A percentile compares a stretch with the other conserved stretches of the same genome.
Evolutionary conservation across 2,329 filamentous ascomycete species (phyloP).

Genomic region (Cladophialophora bantiana): DNA sequence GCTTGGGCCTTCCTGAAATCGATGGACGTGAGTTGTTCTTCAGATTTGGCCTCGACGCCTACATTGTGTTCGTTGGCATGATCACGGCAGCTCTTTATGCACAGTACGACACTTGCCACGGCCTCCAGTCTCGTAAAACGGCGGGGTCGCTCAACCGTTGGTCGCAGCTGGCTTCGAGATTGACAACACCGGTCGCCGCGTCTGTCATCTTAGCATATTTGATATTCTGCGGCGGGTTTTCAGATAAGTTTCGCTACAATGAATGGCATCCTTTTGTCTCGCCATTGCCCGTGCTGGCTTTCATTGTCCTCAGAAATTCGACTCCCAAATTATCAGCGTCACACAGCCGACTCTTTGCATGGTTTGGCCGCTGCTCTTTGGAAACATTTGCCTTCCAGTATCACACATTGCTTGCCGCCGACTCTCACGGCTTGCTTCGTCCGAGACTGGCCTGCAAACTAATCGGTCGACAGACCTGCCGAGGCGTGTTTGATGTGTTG

Average conservation of each 20-base stretch:
- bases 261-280: slow-evolving; percentile 62
- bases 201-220: slow-evolving; percentile 35
- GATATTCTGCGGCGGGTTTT: slow-evolving; percentile 38
- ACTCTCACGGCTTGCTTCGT: slow-evolving; percentile 61
- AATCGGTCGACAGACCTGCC: neutral
- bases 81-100: slow-evolving; percentile 55
- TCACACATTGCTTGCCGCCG: slow-evolving; percentile 68
- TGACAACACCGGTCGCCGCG: slow-evolving; percentile 38
- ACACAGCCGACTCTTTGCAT: slow-evolving; percentile 58
- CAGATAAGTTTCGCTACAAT: slow-evolving; percentile 56
- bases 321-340: slow-evolving; percentile 51
- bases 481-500: slow-evolving; percentile 42
- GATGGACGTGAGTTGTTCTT: slow-evolving; percentile 54
- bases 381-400: slow-evolving; percentile 68
- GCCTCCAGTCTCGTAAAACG: neutral
- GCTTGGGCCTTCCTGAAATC: slow-evolving; percentile 46
- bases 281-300: slow-evolving; percentile 61
- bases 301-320: slow-evolving; percentile 61
- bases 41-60: slow-evolving; percentile 61
- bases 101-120: slow-evolving; percentile 36
- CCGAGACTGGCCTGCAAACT: slow-evolving; percentile 39
- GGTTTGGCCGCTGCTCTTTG: slow-evolving; percentile 63
- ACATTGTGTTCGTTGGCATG: slow-evolving; percentile 65
- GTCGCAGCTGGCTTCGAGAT: neutral
- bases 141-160: neutral